Conservation (phyloP, 257 asterid genomes). For the Solanum clarkiae region DNA sequence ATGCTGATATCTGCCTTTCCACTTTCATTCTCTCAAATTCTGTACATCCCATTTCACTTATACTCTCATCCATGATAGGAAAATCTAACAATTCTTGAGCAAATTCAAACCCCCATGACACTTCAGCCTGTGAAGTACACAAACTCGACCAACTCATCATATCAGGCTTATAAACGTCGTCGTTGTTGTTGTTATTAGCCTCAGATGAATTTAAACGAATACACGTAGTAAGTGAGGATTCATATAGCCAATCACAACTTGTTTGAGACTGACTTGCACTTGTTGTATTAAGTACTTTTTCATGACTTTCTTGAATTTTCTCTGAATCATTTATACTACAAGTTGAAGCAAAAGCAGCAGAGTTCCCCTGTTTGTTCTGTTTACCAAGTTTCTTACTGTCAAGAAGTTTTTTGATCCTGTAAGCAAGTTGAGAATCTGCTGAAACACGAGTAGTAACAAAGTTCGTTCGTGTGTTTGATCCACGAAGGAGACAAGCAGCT, state of each 20-base stretch:
- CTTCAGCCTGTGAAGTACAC: not conserved
- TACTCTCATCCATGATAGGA: not conserved
- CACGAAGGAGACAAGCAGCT: constrained; percentile 57
- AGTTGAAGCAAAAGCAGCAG: not conserved
- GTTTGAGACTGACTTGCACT: not conserved
- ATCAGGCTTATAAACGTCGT: constrained; percentile 41
- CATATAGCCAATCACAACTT: not conserved
- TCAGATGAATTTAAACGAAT: not conserved
- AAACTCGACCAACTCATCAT: constrained; percentile 23
- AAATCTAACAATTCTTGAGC: constrained; percentile 18
- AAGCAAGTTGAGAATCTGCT: constrained; percentile 45
- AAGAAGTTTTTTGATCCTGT: constrained; percentile 34
- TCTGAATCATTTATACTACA: not conserved
- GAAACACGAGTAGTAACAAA: constrained; percentile 29
- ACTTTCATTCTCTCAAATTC: constrained; percentile 6
- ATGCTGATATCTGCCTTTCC: constrained; percentile 2
- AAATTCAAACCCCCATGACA: constrained; percentile 7
- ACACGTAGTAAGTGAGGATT: not conserved
- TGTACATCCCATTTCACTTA: not conserved
- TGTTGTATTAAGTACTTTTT: not conserved
- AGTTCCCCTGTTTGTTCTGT: not conserved
- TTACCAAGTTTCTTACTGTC: constrained; percentile 22
- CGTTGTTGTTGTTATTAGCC: not conserved
- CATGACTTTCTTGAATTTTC: not conserved
- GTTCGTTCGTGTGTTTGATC: constrained; percentile 51